Conservation (phyloP, 1,284 basidiomycete species). For the Boletus holoroseus region DNA sequence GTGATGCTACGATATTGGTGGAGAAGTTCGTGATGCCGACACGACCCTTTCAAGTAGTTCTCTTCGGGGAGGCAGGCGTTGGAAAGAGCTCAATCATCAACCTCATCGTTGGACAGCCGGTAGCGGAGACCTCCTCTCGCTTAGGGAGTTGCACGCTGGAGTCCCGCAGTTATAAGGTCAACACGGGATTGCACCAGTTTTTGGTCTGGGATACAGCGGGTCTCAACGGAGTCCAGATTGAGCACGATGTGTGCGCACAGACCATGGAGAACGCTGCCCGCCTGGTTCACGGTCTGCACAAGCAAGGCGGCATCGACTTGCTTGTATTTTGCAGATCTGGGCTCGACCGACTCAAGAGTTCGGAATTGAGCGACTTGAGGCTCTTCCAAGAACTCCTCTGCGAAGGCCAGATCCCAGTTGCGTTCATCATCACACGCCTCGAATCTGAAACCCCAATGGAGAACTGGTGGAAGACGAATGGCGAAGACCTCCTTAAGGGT, state of each 20-base stretch:
- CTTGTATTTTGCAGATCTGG: conserved; percentile 38
- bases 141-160: conserved; percentile 24
- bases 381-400: conserved; percentile 37
- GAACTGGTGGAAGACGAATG: conserved; percentile 25
- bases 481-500: conserved; percentile 8
- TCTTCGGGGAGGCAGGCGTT: conserved; percentile 30
- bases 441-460: conserved; percentile 32
- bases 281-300: conserved; percentile 31
- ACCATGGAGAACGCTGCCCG: conserved; percentile 34
- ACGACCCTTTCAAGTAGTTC: conserved; percentile 18
- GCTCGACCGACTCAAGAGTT: conserved; percentile 25
- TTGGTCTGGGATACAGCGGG: conserved; percentile 37
- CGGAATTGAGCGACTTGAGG: conserved; percentile 30
- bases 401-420: conserved; percentile 35
- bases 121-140: conserved; percentile 16
- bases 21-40: conserved; percentile 15
- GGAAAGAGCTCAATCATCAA: conserved; percentile 32
- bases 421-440: conserved; percentile 37
- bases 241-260: conserved; percentile 14
- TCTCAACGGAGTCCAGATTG: conserved; percentile 17
- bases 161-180: conserved; percentile 18
- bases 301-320: conserved; percentile 33
- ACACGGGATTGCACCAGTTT: conserved; percentile 20
- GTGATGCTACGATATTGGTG: conserved; percentile 14
- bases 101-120: conserved; percentile 17